Base-by-base conservation (phyloP, 805 yeast genomes). In the Nakazawaea pomicola region DNA sequence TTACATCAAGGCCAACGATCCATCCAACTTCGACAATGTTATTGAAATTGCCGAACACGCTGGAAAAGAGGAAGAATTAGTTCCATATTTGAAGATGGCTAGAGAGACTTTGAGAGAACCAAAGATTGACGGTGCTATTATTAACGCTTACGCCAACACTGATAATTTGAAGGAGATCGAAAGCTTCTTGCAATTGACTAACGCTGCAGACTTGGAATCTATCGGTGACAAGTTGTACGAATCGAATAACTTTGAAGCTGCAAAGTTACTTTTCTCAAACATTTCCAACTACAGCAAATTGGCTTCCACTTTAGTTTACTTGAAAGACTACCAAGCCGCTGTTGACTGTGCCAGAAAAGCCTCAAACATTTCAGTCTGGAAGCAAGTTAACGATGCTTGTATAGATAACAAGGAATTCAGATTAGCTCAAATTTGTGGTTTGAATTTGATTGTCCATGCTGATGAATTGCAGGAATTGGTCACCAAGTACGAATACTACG, bases 281-380 rank as follows among this genome's bases (percentile, higher is more conserved):
- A 82, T 91, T 45, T 88, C 96, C 30, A 93, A 91, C 67, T 91
- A 95, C 74, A 83, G 96, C 36, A 93, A 90, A 63, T 76, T 93
- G 53, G 98, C 99, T 12, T 84, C 96, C n/a, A 91, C 98, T 23
- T 76, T 90, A 57, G 99, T 93, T 27, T 89, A 81, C 68, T 70
- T 93, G 56, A 80, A 79, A 41, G 97, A 93, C 60, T 90, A 88
- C 63, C 97, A 93, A 67, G 80, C 87, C 43, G 99, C 99, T 38
- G 99, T 93, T 48, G 98, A 93, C 58, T 89, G 97, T 65, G 99
- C 99, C 17, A 84, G 99, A 72, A 93, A 91, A 67, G 98, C 99
- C 3, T 85, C 95, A 27, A 89, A 88, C 63, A 78, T 83, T 46
- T 76, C 74, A 57, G 99, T 93, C 30, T 93, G 99, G 99, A 93